Evolutionary conservation across 768 basidiomycete species (phyloP).

Genomic region (Phallus indusiatus): DNA sequence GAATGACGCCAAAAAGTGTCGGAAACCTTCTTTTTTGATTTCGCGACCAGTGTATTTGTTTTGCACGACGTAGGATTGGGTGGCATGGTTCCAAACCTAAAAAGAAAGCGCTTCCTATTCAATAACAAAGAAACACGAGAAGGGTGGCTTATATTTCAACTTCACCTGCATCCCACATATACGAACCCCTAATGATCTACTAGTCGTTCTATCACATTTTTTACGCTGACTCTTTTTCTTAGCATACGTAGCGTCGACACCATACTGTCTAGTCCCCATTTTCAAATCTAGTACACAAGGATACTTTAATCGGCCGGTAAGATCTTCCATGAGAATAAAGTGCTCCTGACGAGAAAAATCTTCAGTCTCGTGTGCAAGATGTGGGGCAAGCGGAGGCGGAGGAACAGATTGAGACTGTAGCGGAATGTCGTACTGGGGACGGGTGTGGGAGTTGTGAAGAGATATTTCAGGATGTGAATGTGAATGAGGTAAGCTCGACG

Average conservation of each 20-base stretch:
- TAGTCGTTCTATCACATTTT: conserved; percentile 96
- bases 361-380: conserved; percentile 23
- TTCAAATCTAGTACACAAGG: conserved; percentile 97
- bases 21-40: conserved; percentile 77
- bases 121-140: conserved; percentile 6
- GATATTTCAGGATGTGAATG: conserved; percentile 19
- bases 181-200: conserved; percentile 79
- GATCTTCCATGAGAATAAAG: conserved; percentile 98
- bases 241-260: conserved; percentile 80
- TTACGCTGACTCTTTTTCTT: conserved; percentile 99
- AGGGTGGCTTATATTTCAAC: conserved; percentile 7
- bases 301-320: conserved; percentile 83
- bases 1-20: conserved; percentile 72
- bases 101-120: conserved; percentile 1
- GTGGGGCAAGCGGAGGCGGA: conserved; percentile 21
- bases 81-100: conserved; percentile 87
- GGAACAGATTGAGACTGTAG: conserved; percentile 20
- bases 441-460: background rate
- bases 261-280: conserved; percentile 99
- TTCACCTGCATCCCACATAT: conserved; percentile 99
- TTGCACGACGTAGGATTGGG: conserved; percentile 80
- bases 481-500: conserved; percentile 20
- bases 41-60: conserved; percentile 97
- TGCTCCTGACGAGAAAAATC: conserved; percentile 81
- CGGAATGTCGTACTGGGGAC: background rate